phyloP scores from a whole-genome alignment of 2,329 filamentous ascomycete genomes.

The Penicillium brasilianum region DNA sequence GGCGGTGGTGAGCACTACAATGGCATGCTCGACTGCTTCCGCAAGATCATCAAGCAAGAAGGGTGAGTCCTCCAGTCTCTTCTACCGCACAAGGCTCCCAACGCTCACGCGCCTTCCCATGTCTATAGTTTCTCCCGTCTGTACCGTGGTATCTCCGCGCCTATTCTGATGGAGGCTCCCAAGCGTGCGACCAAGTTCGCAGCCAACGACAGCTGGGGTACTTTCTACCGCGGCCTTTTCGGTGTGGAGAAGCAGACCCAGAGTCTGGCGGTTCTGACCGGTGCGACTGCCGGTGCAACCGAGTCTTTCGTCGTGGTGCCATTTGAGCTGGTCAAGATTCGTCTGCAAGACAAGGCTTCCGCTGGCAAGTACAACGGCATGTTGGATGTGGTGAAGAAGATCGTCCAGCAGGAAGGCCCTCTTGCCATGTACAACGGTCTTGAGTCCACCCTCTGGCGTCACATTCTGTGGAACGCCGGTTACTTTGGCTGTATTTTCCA shows the following conservation, averaged over 20 bases:
- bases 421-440: constrained; percentile 95
- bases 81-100: background rate
- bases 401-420: constrained; percentile 78
- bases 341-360: constrained; percentile 92
- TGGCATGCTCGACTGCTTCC: constrained; percentile 97
- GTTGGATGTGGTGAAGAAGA: constrained; percentile 64
- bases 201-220: constrained; percentile 97
- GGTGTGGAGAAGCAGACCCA: constrained; percentile 88
- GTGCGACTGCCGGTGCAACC: constrained; percentile 91
- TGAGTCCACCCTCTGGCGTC: constrained; percentile 95
- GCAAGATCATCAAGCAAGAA: constrained; percentile 94
- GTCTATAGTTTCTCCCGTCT: constrained; percentile 75
- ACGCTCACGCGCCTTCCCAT: constrained; percentile 5
- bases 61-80: constrained; percentile 63
- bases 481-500: constrained; percentile 99
- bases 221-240: constrained; percentile 88
- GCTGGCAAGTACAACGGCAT: constrained; percentile 71
- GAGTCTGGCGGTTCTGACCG: constrained; percentile 86
- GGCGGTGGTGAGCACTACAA: constrained; percentile 82
- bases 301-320: constrained; percentile 97
- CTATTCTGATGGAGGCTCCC: constrained; percentile 96
- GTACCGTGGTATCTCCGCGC: constrained; percentile 93
- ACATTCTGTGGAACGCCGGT: constrained; percentile 90
- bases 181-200: constrained; percentile 98
- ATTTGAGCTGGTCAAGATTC: constrained; percentile 98